Percentiles rank a stretch among this genome's conserved stretches.
Conservation (phyloP, 495 filamentous ascomycete species). For the Penicillium fimorum region DNA sequence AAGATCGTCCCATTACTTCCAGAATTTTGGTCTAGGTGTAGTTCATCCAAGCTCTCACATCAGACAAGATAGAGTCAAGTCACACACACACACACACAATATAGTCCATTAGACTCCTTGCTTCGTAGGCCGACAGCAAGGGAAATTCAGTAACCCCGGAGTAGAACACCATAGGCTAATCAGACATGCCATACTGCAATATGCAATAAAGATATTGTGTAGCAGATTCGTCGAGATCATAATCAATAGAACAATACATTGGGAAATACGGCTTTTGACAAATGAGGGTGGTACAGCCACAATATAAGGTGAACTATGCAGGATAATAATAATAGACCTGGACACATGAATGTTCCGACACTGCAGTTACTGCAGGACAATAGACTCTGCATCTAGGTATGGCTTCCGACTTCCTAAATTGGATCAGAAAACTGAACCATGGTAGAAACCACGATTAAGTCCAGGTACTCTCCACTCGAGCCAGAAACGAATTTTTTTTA, state of each 20-base stretch:
- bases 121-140: not conserved
- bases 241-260: constrained; percentile 6
- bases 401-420: not conserved
- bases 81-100: not conserved
- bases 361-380: constrained; percentile 23
- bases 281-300: constrained; percentile 3
- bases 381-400: not conserved
- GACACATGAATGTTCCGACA: constrained; percentile 19
- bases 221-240: constrained; percentile 1
- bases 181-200: not conserved
- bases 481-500: not conserved
- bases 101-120: not conserved
- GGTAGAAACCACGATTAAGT: not conserved
- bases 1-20: constrained; percentile 16
- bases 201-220: not conserved
- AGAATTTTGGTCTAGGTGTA: constrained; percentile 1
- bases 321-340: not conserved
- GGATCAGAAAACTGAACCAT: constrained; percentile 4
- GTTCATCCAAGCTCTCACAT: constrained; percentile 1
- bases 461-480: not conserved
- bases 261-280: not conserved
- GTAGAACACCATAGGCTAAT: not conserved
- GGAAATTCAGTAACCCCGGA: not conserved
- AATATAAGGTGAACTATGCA: not conserved
- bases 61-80: not conserved